Evolutionary conservation across 371 early-diverging fungal genomes (phyloP), one percentile per base, ranked within the genome.

Genomic region (Circinella minor): DNA sequence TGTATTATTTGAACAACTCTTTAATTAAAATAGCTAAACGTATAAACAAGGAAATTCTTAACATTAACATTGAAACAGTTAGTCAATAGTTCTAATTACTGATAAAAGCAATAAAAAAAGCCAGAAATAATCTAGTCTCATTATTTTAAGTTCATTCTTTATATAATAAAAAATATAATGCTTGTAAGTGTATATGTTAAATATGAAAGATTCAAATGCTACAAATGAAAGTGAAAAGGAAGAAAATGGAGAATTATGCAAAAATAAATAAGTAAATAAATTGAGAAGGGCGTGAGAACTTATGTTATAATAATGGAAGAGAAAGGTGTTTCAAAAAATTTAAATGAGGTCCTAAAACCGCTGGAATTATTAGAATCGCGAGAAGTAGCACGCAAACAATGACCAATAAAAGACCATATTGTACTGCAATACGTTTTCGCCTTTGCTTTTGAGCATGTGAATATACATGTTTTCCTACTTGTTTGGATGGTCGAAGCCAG

Each of bases 401-500:
- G 27, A 82, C 61, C 71, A 94, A 92, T 66, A 94, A 69, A 13
- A 87, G 66, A 4, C 92, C 92, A 66, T 91, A 94, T 6, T 77
- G 43, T 63, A 91, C 83, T 3, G 87, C 85, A 43, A 86, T 86
- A 13, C 84, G 81, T 20, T 86, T 76, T 47, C 93, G 79, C 67
- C 82, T 82, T 20, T 81, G 78, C 60, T 88, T 77, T 74, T 91
- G 82, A 66, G 84, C 87, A 61, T 84, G 77, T 51, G 93, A 88
- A 71, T 86, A 91, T 61, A 94, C 91, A 13, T 91, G 92, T 39
- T 86, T 79, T n/a, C 89, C 85, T 71, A 92, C 88, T 79, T 93
- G 93, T 63, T 90, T 84, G 67, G 86, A 86, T 1, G 94, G 94
- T 15, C 87, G 85, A 55, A 92, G 76, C 94, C 93, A 94, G 74